Conservation (phyloP, 2,329 filamentous ascomycete genomes). For the Microdochium nivale region DNA sequence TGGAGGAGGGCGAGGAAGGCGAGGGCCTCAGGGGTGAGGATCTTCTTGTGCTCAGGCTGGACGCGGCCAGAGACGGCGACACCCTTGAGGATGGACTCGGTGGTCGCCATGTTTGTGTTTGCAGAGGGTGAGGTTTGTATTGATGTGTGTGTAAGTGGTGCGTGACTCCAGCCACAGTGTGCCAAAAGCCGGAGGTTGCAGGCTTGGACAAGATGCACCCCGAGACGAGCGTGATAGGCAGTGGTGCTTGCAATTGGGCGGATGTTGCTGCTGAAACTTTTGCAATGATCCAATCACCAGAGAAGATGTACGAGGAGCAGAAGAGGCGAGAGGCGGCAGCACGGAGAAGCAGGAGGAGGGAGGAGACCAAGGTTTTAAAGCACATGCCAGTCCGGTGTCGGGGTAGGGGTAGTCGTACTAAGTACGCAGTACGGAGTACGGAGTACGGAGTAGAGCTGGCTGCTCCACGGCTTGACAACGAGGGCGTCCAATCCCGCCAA, state of each 20-base stretch:
- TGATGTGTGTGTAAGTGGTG: not conserved
- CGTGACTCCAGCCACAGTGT: not conserved
- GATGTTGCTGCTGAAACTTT: no score
- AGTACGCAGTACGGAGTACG: not conserved
- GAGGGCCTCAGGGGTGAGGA: slow-evolving; percentile 81
- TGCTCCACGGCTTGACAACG: not conserved
- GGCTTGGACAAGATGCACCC: not conserved
- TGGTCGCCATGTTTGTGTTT: slow-evolving; percentile 53
- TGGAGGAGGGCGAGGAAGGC: slow-evolving; percentile 92
- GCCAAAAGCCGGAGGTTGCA: not conserved
- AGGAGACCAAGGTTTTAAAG: not conserved
- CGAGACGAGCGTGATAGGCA: not conserved
- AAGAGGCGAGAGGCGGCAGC: not conserved
- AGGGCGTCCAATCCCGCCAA: no score
- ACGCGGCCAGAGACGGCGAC: slow-evolving; percentile 78
- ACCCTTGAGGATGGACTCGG: slow-evolving; percentile 74
- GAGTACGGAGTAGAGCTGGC: not conserved
- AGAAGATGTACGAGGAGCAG: not conserved
- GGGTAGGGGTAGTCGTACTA: not conserved
- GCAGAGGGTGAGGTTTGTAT: slow-evolving; percentile 2
- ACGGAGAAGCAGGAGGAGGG: not conserved
- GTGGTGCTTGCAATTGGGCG: not conserved
- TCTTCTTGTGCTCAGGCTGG: slow-evolving; percentile 74
- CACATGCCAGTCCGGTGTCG: not conserved
- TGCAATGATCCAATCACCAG: not conserved